A percentile compares a stretch with the other conserved stretches of the same genome.
Evolutionary conservation across 257 asterid species (phyloP).

Genomic region (Penstemon newberryi): DNA sequence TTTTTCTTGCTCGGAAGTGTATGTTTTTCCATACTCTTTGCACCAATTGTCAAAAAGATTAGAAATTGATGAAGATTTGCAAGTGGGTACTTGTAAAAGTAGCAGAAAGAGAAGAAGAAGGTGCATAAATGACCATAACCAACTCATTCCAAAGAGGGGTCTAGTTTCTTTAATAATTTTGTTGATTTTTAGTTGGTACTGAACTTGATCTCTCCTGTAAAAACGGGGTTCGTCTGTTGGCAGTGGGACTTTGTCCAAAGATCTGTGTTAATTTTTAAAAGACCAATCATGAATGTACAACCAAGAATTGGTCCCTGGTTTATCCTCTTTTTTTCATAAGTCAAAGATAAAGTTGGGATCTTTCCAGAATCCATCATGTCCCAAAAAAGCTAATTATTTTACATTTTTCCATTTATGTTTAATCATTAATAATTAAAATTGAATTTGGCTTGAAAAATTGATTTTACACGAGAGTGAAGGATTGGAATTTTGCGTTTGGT

Average conservation of each 20-base stretch:
- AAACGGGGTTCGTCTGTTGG: conserved; percentile 36
- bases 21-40: conserved; percentile 55
- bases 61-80: conserved; percentile 48
- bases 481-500: too few relatives aligned
- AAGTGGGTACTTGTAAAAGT: conserved; percentile 34
- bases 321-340: not conserved
- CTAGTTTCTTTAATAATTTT: not conserved
- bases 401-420: not conserved
- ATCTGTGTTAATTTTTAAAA: conserved; percentile 7
- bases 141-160: conserved; percentile 42
- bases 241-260: not conserved
- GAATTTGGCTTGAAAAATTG: too few relatives aligned
- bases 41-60: conserved; percentile 80
- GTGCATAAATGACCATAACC: conserved; percentile 32
- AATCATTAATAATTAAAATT: too few relatives aligned
- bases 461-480: too few relatives aligned
- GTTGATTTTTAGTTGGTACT: conserved; percentile 18
- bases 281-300: conserved; percentile 20
- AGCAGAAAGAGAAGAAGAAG: conserved; percentile 44
- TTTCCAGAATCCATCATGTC: not conserved
- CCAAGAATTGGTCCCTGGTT: conserved; percentile 9
- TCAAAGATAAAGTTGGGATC: not conserved
- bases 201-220: conserved; percentile 19
- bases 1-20: conserved; percentile 70
- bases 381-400: not conserved